Base-by-base conservation (phyloP, 208 protist species). In the Trypanosoma caninum region DNA sequence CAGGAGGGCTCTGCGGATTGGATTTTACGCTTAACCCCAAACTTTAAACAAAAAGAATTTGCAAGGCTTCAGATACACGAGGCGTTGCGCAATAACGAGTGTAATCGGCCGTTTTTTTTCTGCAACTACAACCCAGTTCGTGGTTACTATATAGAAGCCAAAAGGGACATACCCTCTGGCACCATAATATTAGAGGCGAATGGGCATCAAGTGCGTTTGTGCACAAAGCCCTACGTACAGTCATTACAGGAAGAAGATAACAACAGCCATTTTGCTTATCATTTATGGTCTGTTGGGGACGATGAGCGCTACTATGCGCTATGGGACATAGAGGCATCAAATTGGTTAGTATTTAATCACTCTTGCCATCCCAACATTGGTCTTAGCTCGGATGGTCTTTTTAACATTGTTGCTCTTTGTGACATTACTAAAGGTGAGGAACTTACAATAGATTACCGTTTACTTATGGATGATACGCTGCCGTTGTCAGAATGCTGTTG, bases 381-480 rank as follows among this genome's bases (percentile, higher is more conserved):
- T 14, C 93, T 96, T 67, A 77, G 54, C 11, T 42, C 65, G 23
- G 35, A 72, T 53, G 74, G 78, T 35, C 87, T 82, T 3, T 72
- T 96, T 4, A 86, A 94, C 65, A 68, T 91, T 6, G 31, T 78
- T 40, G 82, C 89, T 4, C 50, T 89, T 13, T 82, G 76, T 34
- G 80, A 89, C 55, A 93, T 96, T 18, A 54, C 59, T 2, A 80
- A 78, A 50, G 87, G 74, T 5, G 84, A 92, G 47, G 86, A 94
- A 69, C 78, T 96, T 38, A 96, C 89, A 25, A 93, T 94, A 76
- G 89, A 96, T 71, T 96, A 92, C 66, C 73, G 82, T n/a, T 63
- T 75, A 23, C 89, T 94, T 56, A 88, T 86, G 78, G 84, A 94
- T 70, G 65, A 66, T 6, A 85, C 65, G 34, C 93, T 92, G 83